phyloP scores from a whole-genome alignment of 305 asterid genomes.

The Euphrasia arctica region DNA sequence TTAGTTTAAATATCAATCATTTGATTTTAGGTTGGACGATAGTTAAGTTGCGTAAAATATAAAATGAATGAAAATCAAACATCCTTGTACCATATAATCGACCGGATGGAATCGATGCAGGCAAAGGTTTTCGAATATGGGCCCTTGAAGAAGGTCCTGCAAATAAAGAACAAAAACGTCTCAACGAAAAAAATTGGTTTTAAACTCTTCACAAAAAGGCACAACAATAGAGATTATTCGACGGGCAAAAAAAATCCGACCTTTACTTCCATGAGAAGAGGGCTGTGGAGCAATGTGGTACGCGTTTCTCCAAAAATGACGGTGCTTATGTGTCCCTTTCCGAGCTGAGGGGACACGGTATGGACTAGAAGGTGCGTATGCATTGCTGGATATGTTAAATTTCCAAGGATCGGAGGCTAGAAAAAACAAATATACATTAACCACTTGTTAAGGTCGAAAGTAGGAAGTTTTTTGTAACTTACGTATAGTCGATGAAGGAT shows the following conservation, averaged over 20 bases:
- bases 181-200: not conserved
- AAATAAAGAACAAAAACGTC: slow-evolving; percentile 6
- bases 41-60: not conserved
- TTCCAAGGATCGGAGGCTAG: slow-evolving; percentile 38
- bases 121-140: slow-evolving; percentile 34
- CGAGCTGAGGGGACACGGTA: slow-evolving; percentile 33
- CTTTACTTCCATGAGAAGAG: slow-evolving; percentile 32
- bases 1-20: slow-evolving; percentile 12
- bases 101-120: slow-evolving; percentile 45
- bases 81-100: slow-evolving; percentile 41
- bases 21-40: slow-evolving; percentile 6
- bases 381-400: slow-evolving; percentile 29
- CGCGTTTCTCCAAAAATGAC: slow-evolving; percentile 32
- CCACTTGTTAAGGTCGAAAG: slow-evolving; percentile 12
- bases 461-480: not conserved
- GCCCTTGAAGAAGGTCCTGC: slow-evolving; percentile 42
- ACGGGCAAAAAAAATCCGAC: slow-evolving; percentile 30
- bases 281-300: slow-evolving; percentile 41
- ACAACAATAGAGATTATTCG: too few species aligned
- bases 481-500: slow-evolving; percentile 37
- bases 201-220: not conserved
- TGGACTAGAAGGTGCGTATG: slow-evolving; percentile 29
- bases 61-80: not conserved
- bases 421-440: slow-evolving; percentile 22
- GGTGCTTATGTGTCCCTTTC: slow-evolving; percentile 31